phyloP scores from a whole-genome alignment of 1,284 basidiomycete species.

The Trametes pubescens region DNA sequence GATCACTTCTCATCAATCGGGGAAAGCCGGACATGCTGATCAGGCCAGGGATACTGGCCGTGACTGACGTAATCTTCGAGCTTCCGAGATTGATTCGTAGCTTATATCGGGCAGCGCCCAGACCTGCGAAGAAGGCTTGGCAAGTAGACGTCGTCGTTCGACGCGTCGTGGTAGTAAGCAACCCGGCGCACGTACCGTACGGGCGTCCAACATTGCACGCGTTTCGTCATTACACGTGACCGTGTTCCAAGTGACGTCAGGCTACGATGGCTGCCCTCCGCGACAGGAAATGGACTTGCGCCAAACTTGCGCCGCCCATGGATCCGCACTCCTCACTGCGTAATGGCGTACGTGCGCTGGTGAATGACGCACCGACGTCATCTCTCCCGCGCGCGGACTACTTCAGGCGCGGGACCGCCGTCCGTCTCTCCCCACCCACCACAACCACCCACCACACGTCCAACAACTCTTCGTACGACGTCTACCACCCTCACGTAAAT shows the following conservation, averaged over 20 bases:
- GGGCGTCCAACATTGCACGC: background rate
- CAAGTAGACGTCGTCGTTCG: too few species aligned
- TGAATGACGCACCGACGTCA: slow-evolving; percentile 19
- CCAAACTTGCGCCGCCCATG: too few species aligned
- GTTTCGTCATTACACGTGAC: slow-evolving; percentile 18
- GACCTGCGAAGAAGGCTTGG: too few species aligned
- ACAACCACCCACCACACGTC: slow-evolving; percentile 11
- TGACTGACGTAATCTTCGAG: background rate
- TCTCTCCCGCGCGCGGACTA: slow-evolving; percentile 11
- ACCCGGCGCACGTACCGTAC: too few species aligned
- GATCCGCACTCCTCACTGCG: slow-evolving; percentile 13
- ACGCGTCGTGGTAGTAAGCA: too few species aligned
- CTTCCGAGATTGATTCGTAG: background rate
- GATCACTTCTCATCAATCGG: background rate
- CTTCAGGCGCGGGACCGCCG: slow-evolving; percentile 8
- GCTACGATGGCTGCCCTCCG: background rate
- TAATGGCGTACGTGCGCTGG: slow-evolving; percentile 1
- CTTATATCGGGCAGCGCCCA: too few species aligned
- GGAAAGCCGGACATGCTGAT: background rate
- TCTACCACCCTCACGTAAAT: slow-evolving; percentile 1
- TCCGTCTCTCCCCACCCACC: slow-evolving; percentile 3
- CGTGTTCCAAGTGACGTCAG: slow-evolving; percentile 19
- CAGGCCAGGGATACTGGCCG: background rate
- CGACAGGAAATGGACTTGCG: slow-evolving; percentile 12
- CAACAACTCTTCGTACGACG: background rate